These are phyloP conservation scores for Neoboletus magnificus DNA, from an alignment of 768 basidiomycete genomes.

Conservation along the genomic window DNA sequence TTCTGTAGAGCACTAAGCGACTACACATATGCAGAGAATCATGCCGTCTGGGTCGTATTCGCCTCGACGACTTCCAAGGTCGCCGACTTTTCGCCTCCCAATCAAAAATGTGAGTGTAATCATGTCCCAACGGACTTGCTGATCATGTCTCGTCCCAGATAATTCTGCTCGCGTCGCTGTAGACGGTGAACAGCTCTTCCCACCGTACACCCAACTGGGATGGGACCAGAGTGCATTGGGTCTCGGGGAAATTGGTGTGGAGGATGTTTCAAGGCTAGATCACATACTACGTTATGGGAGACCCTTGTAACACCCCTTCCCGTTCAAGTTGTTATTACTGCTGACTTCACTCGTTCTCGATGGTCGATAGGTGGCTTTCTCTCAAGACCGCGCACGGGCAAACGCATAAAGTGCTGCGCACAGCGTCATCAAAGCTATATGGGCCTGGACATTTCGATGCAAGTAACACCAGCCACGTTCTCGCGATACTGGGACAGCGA, in stretches of 20 bases:
- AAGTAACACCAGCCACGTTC: too few relatives aligned
- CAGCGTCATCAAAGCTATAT: too few relatives aligned
- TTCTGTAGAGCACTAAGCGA: too few relatives aligned
- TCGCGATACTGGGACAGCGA: neutral
- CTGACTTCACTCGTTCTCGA: too few relatives aligned
- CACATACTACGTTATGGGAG: too few relatives aligned
- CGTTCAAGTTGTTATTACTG: neutral
- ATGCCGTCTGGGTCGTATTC: neutral
- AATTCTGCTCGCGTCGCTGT: neutral
- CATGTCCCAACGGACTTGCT: too few relatives aligned
- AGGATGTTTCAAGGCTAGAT: neutral
- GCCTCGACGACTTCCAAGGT: neutral
- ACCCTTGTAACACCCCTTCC: neutral
- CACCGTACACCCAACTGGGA: neutral
- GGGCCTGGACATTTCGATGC: too few relatives aligned
- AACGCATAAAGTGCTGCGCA: too few relatives aligned
- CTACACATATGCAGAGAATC: too few relatives aligned
- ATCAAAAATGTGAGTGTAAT: neutral
- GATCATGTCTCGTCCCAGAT: neutral
- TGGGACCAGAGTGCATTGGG: neutral
- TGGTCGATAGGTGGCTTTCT: too few relatives aligned
- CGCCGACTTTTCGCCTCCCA: neutral
- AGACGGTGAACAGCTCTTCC: neutral
- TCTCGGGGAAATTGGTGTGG: neutral
- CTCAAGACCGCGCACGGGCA: too few relatives aligned